A percentile compares a stretch with the other conserved stretches of the same genome.
Conservation (phyloP, 177 flowering plant species). For the Vitis hybrid region DNA sequence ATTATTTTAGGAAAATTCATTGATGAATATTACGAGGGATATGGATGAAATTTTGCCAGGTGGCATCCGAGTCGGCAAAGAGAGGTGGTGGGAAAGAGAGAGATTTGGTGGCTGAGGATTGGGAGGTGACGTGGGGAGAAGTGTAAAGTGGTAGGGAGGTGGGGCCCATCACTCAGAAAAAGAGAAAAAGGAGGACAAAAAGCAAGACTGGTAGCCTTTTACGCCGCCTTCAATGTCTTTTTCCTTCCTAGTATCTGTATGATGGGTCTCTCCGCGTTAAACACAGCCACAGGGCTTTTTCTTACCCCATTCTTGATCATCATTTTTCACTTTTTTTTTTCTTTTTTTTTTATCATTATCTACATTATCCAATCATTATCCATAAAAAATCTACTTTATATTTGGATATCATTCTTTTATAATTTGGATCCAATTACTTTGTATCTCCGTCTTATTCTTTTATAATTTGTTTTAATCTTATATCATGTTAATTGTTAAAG, state of each 20-base stretch:
- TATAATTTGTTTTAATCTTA: too few relatives aligned
- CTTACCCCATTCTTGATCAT: too few relatives aligned
- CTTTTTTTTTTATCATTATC: too few relatives aligned
- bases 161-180: background rate
- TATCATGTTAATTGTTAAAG: too few relatives aligned
- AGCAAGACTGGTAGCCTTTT: conserved; percentile 7
- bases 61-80: conserved; percentile 26
- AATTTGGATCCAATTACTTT: too few relatives aligned
- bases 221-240: conserved; percentile 27
- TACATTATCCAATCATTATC: too few relatives aligned
- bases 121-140: conserved; percentile 18
- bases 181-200: background rate
- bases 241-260: background rate
- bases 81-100: background rate
- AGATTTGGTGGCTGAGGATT: conserved; percentile 26
- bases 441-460: too few relatives aligned
- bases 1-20: too few relatives aligned
- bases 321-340: too few relatives aligned
- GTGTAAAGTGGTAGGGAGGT: background rate
- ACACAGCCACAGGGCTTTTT: background rate
- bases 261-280: background rate
- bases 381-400: too few relatives aligned
- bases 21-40: too few relatives aligned
- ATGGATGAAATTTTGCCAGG: conserved; percentile 16
- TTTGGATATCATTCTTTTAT: too few relatives aligned